These are phyloP conservation scores for Phytophthora brassicae DNA, from an alignment of 352 stramenopile species.

Conservation along the genomic window DNA sequence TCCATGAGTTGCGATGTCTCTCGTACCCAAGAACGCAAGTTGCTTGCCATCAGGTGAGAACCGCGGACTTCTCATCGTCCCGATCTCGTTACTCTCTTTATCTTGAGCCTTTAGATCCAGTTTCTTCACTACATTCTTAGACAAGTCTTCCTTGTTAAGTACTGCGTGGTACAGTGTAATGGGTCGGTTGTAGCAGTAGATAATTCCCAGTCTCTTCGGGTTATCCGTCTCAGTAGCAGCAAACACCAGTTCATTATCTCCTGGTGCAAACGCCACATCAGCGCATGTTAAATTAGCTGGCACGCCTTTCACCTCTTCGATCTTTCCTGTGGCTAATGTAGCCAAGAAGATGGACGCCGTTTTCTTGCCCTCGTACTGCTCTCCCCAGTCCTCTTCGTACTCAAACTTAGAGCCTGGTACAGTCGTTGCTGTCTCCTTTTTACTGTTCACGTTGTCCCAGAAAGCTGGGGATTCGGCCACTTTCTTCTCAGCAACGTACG, in stretches of 20 bases:
- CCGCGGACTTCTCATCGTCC: constrained; percentile 53
- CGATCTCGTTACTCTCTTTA: constrained; percentile 41
- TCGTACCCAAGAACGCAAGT: constrained; percentile 71
- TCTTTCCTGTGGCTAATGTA: constrained; percentile 59
- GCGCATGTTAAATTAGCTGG: constrained; percentile 60
- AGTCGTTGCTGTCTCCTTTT: constrained; percentile 27
- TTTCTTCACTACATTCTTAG: constrained; percentile 39
- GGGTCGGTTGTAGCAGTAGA: constrained; percentile 88
- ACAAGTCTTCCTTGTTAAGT: constrained; percentile 27
- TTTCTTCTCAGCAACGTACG: constrained; percentile 80
- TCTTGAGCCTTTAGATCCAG: constrained; percentile 40
- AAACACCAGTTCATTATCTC: constrained; percentile 64
- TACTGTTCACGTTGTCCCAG: constrained; percentile 59
- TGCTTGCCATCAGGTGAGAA: constrained; percentile 71
- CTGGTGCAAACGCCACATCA: constrained; percentile 66
- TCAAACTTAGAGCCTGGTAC: constrained; percentile 64
- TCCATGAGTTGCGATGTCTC: constrained; percentile 71
- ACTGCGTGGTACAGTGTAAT: constrained; percentile 62
- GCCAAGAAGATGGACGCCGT: constrained; percentile 69
- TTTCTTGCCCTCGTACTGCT: constrained; percentile 82
- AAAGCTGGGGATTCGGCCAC: constrained; percentile 44
- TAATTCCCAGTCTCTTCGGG: constrained; percentile 70
- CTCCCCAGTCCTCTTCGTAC: constrained; percentile 79
- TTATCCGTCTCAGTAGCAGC: constrained; percentile 55
- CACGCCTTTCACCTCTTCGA: constrained; percentile 60